Conservation (phyloP, 2,329 filamentous ascomycete species). For the Xylaria sp. region DNA sequence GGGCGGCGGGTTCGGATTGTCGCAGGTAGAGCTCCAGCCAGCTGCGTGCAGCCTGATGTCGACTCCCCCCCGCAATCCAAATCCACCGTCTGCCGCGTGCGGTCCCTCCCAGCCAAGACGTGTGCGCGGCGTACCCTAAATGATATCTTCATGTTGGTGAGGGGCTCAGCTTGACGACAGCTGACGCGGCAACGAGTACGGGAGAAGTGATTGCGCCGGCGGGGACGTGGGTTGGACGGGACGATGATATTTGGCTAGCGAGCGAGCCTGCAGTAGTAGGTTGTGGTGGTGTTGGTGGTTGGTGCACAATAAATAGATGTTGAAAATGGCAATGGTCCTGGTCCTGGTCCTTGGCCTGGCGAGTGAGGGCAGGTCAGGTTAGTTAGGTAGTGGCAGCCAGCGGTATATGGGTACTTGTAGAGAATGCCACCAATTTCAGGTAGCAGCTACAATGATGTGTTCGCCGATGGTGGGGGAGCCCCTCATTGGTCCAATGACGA, state of each 20-base stretch:
- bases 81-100: not conserved
- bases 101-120: constrained; percentile 1
- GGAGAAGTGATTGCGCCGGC: constrained; percentile 5
- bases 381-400: constrained; percentile 1
- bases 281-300: constrained; percentile 24
- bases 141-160: constrained; percentile 73
- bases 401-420: not conserved
- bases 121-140: constrained; percentile 64
- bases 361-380: not conserved
- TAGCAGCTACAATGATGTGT: constrained; percentile 42
- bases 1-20: constrained; percentile 31
- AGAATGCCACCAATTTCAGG: constrained; percentile 37
- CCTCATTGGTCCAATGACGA: constrained; percentile 32
- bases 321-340: constrained; percentile 19
- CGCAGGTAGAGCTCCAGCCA: constrained; percentile 34
- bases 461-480: constrained; percentile 20
- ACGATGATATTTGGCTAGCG: constrained; percentile 23
- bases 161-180: constrained; percentile 41
- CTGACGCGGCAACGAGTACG: constrained; percentile 35
- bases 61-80: constrained; percentile 31
- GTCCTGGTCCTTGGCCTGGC: too few species aligned
- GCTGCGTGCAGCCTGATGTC: constrained; percentile 38
- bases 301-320: constrained; percentile 35
- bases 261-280: constrained; percentile 29
- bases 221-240: constrained; percentile 22